These are phyloP conservation scores for Scenedesmus sp. DNA, from an alignment of 163 green algal species.

Conservation along the genomic window DNA sequence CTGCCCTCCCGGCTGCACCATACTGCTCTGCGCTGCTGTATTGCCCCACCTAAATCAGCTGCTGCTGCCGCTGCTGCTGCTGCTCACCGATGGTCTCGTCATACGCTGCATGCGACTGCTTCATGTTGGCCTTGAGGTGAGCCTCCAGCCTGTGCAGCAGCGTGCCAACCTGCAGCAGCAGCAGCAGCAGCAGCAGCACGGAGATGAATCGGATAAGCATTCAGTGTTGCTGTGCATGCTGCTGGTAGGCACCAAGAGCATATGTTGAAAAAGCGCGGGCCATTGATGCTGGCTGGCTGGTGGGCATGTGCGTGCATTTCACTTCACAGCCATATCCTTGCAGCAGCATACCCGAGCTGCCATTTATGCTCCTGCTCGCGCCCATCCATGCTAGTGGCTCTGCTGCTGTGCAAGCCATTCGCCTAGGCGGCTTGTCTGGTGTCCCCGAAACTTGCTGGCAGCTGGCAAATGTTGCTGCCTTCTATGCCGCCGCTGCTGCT, in stretches of 20 bases:
- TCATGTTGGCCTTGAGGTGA: conserved; percentile 37
- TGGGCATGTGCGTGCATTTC: background rate
- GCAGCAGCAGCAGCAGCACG: background rate
- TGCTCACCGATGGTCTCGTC: conserved; percentile 32
- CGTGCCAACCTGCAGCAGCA: conserved; percentile 8
- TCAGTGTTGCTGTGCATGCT: background rate
- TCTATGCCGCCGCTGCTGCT: too few species aligned
- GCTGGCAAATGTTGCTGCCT: too few species aligned
- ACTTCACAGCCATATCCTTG: background rate
- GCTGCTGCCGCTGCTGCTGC: background rate
- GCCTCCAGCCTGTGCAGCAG: conserved; percentile 37
- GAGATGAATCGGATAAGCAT: too few species aligned
- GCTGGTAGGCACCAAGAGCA: background rate
- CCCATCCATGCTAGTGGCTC: background rate
- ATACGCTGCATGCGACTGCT: conserved; percentile 40
- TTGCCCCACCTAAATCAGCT: background rate
- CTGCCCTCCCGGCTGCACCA: too few species aligned
- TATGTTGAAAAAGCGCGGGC: background rate
- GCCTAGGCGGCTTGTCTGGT: background rate
- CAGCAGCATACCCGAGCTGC: background rate
- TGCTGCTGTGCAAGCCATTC: background rate
- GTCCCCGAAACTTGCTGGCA: background rate
- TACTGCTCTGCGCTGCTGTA: background rate
- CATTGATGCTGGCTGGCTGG: background rate
- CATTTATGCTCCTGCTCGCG: background rate